Evolutionary conservation across 2,329 filamentous ascomycete species (phyloP), one percentile per base, ranked within the genome.

Genomic region (Colletotrichum lentis): DNA sequence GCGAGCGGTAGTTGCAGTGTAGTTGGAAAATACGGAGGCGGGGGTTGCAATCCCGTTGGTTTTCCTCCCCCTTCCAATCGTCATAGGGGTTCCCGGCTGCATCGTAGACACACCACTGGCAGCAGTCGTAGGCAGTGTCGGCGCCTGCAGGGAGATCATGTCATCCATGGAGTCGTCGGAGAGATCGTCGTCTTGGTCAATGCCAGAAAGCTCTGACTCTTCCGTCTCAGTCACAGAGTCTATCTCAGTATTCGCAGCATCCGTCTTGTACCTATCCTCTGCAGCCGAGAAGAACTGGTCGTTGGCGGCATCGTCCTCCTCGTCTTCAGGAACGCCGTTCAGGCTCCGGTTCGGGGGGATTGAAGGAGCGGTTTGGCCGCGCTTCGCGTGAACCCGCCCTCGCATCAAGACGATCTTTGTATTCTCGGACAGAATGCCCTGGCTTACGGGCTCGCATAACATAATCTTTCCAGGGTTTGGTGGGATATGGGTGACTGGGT

Each of bases 111-210:
- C 85, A 20, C 92, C 89, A 56, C 93, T 95, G 0, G 91, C 91
- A 0, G 91, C 91, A 31, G 91, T 89, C n/a, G 93, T 86, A 1
- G 92, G 89, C 18, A 97, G 81, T 35, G 90, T 87, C 1, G 95
- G 95, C 1, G 91, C 90, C 71, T 91, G 90, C 39, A 98, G 84
- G 4, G 94, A 96, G 60, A 98, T 97, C 86, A 97, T 92, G 69
- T 97, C 94, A 71, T 97, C 94, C 82, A 93, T 86, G 0, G 93
- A 96, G 76, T 97, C 95, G 77, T 97, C 94, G 0, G 95, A 97
- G 18, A 95, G 83, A 8, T 85, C 83, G 72, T 95, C 92, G 69
- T 86, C 90, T n/a, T 90, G 89, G 64, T 91, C 89, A 5, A 81
- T 80, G 12, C 85, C 88, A 2, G 88, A 90, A 10, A 86, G 77